Evolutionary conservation across 164 flowering plant species (phyloP), one percentile per base, ranked within the genome.

Genomic region (Kingdonia uniflora): DNA sequence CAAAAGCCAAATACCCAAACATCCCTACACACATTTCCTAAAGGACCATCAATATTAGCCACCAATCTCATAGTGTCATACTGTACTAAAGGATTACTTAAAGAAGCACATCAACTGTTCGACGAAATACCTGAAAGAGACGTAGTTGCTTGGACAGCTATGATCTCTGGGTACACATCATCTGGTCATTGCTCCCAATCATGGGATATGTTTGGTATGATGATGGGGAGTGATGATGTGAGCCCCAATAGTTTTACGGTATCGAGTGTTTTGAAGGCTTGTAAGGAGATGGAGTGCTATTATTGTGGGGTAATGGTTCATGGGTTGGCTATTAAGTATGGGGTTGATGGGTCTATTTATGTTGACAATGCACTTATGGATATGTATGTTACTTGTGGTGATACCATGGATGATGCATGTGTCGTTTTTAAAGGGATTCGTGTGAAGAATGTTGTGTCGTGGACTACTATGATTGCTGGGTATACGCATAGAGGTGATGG

Each of bases 401-500:
- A 14, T 39, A 62, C 43, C 49, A 84, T 91, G 85, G 77, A 68
- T 14, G 61, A 74, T 47, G 95, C 96, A 0, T 65, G 72, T 51
- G 19, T 29, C 42, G 73, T 85, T 38, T 87, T 91, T 61, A 56
- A 59, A 25, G 65, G 65, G 37, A 81, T 85, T 14, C 19, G 14
- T 12, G 64, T 13, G 44, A 85, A 78, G 67, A 84, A 64, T 65
- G 76, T 25, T 1, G 90, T 78, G 11, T 68, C 87, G 0, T 91
- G 96, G 96, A 91, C 98, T 14, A 76, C 84, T n/a, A 68, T 87
- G 74, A 84, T 91, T 26, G 50, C 87, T 14, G 86, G 91, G 19
- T 85, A 72, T 50, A 76, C 88, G 13, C 87, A 83, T 55, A 57
- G 73, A 33, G 95, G 85, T 11, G 75, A 82, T 55, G 89, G 74